A percentile compares a stretch with the other conserved stretches of the same genome.
Evolutionary conservation across 169 alveolate species (phyloP).

Genomic region (Eimeria praecox): DNA sequence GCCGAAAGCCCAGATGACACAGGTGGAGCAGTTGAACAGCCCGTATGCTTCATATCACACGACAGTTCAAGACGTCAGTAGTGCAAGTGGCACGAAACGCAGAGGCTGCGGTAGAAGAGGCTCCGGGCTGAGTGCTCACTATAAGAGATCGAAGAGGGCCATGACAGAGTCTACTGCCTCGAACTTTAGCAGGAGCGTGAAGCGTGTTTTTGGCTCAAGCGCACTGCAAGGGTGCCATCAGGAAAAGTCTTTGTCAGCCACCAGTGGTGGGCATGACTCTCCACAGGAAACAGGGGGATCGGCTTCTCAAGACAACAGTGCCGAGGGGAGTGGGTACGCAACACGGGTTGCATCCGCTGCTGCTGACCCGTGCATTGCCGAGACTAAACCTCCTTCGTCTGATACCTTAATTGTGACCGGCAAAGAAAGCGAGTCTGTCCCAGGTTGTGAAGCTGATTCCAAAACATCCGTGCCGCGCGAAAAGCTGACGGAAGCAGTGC

Average conservation of each 20-base stretch:
- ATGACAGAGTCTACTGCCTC: not conserved
- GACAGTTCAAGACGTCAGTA: not conserved
- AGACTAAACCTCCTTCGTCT: slow-evolving; percentile 16
- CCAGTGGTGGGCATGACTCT: not conserved
- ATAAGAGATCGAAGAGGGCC: slow-evolving; percentile 29
- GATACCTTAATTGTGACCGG: not conserved
- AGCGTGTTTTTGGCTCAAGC: not conserved
- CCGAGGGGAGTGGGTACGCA: not conserved
- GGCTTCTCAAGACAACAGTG: slow-evolving; percentile 20
- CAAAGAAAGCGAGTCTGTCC: not conserved
- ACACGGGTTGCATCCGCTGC: not conserved
- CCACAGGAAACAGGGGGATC: slow-evolving; percentile 40
- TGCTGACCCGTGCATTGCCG: not conserved
- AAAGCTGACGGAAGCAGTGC: not conserved
- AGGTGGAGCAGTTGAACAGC: not conserved
- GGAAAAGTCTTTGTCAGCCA: not conserved
- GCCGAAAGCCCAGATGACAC: not conserved
- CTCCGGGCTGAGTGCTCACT: not conserved
- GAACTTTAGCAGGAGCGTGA: not conserved
- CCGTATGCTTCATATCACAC: not conserved
- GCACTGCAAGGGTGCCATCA: not conserved
- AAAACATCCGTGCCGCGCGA: not conserved
- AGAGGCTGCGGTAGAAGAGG: slow-evolving; percentile 7
- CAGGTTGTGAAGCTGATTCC: not conserved
- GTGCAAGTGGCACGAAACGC: slow-evolving; percentile 46